A percentile compares a stretch with the other conserved stretches of the same genome.
These are phyloP conservation scores for Zymoseptoria tritici DNA, from an alignment of 2,329 filamentous ascomycete genomes.

Conservation along the genomic window DNA sequence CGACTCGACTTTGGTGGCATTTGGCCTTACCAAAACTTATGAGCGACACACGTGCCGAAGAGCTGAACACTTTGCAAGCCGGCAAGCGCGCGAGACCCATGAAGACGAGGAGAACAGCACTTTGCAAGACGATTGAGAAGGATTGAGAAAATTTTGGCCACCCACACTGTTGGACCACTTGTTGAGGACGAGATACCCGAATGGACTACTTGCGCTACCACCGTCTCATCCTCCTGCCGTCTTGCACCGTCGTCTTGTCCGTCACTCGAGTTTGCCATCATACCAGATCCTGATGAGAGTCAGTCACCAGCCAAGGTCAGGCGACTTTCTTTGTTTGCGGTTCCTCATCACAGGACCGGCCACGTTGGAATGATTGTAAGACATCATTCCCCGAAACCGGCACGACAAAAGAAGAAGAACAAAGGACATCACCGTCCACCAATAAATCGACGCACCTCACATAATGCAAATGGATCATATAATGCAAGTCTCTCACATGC, in stretches of 20 bases:
- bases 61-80: not conserved
- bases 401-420: not conserved
- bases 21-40: not conserved
- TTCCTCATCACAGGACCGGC: not conserved
- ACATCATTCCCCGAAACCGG: too few relatives aligned
- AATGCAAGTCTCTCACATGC: not conserved
- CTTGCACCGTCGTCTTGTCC: not conserved
- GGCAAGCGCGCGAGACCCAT: not conserved
- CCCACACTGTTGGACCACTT: not conserved
- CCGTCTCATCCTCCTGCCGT: not conserved
- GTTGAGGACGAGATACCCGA: not conserved
- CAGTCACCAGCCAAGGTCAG: not conserved
- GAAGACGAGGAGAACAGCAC: not conserved
- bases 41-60: not conserved
- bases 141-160: not conserved
- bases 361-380: too few relatives aligned
- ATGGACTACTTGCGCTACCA: not conserved
- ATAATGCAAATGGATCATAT: not conserved
- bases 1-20: not conserved
- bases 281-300: not conserved
- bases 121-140: not conserved
- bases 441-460: not conserved
- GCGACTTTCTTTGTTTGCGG: not conserved
- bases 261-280: not conserved
- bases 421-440: not conserved